Evolutionary conservation across 2,329 filamentous ascomycete genomes (phyloP), one percentile per base, ranked within the genome.

Genomic region (Aspergillus sp.): DNA sequence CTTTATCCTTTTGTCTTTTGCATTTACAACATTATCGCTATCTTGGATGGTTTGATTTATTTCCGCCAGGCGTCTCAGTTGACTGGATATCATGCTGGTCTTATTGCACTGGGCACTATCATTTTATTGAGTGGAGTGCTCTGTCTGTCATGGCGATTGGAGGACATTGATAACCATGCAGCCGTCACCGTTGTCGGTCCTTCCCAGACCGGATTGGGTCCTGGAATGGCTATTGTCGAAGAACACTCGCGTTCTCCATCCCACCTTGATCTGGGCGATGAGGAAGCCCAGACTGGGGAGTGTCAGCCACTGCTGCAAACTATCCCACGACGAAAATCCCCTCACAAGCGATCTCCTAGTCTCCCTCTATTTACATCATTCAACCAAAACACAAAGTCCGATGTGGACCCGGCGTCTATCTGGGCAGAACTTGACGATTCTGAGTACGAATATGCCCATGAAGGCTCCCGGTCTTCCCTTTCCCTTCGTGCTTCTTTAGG

Each of bases 1-100:
- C 77, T 98, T 54, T 98, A 98, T 67, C 93, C 93, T 5, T 84
- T 97, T 56, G 90, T 97, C 33, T 98, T 98, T 69, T 98, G 93
- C 76, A 82, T 97, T 52, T 98, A 97, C 77, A 98, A 98, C 75
- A 95, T 98, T 60, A 90, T 97, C 60, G 93, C 93, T 53, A 98
- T 98, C 55, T 75, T 97, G 54, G 93, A 98, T 68, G 93, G 93
- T 29, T 77, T 98, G 54, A 95, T 98, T 58, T 98, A 97, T 69
- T 98, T 97, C 71, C 79, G 86, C 57, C 93, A 98, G 68, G 86
- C 85, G 42, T 85, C 89, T 51, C 78, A 87, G 44, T 81, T 98
- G 50, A 82, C 84, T 11, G 76, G 82, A 1, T 69, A 93, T 2
- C 84, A 88, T 59, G 91, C 87, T 11, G 62, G 65, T 8, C 60